Evolutionary conservation across 164 flowering plant genomes (phyloP), one percentile per base, ranked within the genome.

Genomic region (Tetrastigma voinierianum): DNA sequence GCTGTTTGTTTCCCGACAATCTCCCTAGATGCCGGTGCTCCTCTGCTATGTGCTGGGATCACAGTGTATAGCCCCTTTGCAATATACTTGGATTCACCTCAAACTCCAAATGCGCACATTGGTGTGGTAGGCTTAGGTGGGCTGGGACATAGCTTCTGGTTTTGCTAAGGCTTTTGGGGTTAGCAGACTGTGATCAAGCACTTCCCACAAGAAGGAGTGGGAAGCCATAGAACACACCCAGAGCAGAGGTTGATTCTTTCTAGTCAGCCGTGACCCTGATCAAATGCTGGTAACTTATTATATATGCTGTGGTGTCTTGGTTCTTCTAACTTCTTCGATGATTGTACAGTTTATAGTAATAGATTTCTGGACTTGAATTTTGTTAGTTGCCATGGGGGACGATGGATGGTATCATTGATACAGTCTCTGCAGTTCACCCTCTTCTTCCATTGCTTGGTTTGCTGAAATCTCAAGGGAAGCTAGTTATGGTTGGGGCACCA

Each of bases 81-180:
- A 66, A 24, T 60, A 73, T 19, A n/a, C 80, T 12, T 45, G 87
- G 79, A 16, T 65, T 86, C 0, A 68, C 14, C n/a, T n/a, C 19
- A 47, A 77, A 51, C 79, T 82, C 6, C 81, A 80, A 0, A 61
- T 9, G n/a, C n/a, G 49, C 80, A 81, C 46, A 25, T 86, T 2
- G 90, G 84, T 20, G 74, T 82, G 21, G 83, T 78, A 4, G 87
- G 84, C 16, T 82, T 84, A 10, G 86, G 88, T 56, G 88, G 88
- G 1, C 62, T 84, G 0, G 88, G 88, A 10, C 88, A 83, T 83
- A 1, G 86, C 87, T 9, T 84, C 82, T 5, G 84, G 82, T 57
- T 78, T 83, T 23, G 86, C 77, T 3, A 84, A 86, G 72, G 87
- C 87, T 32, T 68, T 86, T 15, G 87, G 87, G 8, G 67, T 59